Evolutionary conservation across 768 basidiomycete genomes (phyloP).

Genomic region (Auriscalpium vulgare): DNA sequence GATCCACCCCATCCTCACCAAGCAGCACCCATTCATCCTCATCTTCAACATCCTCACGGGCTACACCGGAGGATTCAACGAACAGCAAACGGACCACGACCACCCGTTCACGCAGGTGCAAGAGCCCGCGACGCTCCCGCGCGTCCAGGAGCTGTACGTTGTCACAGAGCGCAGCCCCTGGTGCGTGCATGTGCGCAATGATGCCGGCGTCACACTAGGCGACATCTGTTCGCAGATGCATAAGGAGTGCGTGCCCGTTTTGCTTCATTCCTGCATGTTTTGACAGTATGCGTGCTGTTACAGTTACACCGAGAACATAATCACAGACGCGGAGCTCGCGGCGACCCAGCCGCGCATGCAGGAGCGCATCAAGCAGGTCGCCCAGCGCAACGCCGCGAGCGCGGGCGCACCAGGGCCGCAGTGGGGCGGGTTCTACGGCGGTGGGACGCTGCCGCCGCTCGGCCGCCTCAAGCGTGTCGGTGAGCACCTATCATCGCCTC

Average conservation of each 20-base stretch:
- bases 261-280: slow-evolving; percentile 3
- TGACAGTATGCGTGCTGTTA: slow-evolving; percentile 4
- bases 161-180: slow-evolving; percentile 54
- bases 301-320: slow-evolving; percentile 62
- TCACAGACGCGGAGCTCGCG: slow-evolving; percentile 60
- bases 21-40: slow-evolving; percentile 45
- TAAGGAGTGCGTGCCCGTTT: slow-evolving; percentile 51
- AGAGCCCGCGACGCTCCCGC: slow-evolving; percentile 32
- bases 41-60: slow-evolving; percentile 66
- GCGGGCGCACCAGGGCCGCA: slow-evolving; percentile 19
- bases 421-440: slow-evolving; percentile 38
- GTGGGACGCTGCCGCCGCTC: slow-evolving; percentile 33
- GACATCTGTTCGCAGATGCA: slow-evolving; percentile 69
- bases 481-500: slow-evolving; percentile 26
- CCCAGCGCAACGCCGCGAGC: slow-evolving; percentile 30
- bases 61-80: slow-evolving; percentile 54
- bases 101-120: slow-evolving; percentile 37
- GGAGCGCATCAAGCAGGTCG: slow-evolving; percentile 62
- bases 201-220: slow-evolving; percentile 63
- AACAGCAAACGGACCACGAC: slow-evolving; percentile 49
- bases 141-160: slow-evolving; percentile 28
- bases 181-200: slow-evolving; percentile 70
- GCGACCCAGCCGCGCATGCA: slow-evolving; percentile 56
- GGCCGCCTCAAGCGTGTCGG: slow-evolving; percentile 56
- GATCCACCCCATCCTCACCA: slow-evolving; percentile 63